Base-by-base conservation (phyloP, 2,329 filamentous ascomycete genomes). In the Dactylellina haptotyla region DNA sequence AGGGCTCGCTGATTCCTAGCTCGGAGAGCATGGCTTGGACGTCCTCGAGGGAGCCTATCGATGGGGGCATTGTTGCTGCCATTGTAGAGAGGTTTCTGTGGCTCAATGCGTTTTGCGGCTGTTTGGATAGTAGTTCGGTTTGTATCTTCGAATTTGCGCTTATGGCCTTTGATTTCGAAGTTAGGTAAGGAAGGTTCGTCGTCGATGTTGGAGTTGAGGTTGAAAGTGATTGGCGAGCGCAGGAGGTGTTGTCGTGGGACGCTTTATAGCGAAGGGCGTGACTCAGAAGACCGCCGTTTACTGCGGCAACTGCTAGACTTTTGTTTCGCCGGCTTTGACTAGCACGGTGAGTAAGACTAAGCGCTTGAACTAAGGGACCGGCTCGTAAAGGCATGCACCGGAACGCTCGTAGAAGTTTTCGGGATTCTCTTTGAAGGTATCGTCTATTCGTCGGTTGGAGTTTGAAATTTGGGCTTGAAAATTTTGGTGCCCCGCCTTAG, bases 21-120 rank as follows among this genome's bases (percentile, higher is more conserved):
- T 59, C 51, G 45, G 69, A 70, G 30, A 80, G 77, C 53, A 77
- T 69, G 3, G 67, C 67, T 57, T 77, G 75, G 25, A 80, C 71
- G 5, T 77, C 77, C 12, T 79, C 75, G 32, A 77, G 34, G 2
- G 78, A 72, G 26, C 51, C 53, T 61, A 64, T 71, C 9, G 69
- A 73, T 28, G 54, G 56, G 18, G 69, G 54, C 30, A 66, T 65
- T 56, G 69, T 73, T 16, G 61, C 69, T 32, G 69, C 69, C 69
- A 73, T 73, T 56, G 46, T 62, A 56, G 62, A 66, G 39, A 46
- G 25, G 12, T 14, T 43, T 50, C 30, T 45, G 9, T 39, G 9
- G 41, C 26, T 30, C 23, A 23, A 2, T 14, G 14, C n/a, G 4
- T 14, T 18, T 39, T 9, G 48, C 10, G 18, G 18, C 4, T 25